Evolutionary conservation across 768 basidiomycete genomes (phyloP), one percentile per base, ranked within the genome.

Genomic region (Russula sp.): DNA sequence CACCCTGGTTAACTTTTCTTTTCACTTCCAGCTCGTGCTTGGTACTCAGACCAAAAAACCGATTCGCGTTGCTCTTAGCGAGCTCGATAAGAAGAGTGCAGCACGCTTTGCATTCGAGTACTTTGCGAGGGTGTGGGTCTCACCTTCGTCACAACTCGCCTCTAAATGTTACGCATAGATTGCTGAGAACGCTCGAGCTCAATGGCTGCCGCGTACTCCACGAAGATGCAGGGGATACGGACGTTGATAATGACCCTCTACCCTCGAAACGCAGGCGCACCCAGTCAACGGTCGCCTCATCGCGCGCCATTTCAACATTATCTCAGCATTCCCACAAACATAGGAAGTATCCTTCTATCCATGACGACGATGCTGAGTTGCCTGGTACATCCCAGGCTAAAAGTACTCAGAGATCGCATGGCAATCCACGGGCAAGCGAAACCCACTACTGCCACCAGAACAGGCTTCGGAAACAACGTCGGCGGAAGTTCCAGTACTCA

Each of bases 1-100:
- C 3, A n/a, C 9, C 10, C 2, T 0, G 8, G 7, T 52, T 9
- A n/a, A 52, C 6, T 40, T 40, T 20, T 28, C 18, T 18, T 40
- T 20, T 3, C 24, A 10, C 46, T 49, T 26, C 8, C 26, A 65
- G 64, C 64, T 65, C 16, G 54, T 65, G 28, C 38, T 65, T 26
- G 64, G 64, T 16, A 61, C 64, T 2, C 34, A 42, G 1, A 30
- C 54, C 48, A 65, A 65, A 54, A 65, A 65, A 14, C 64, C 64
- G 36, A 51, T 65, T 40, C 38, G 4, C 38, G 16, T 65, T 8
- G 28, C 54, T 2, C 64, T 61, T 9, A 65, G n/a, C 38, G 55
- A 53, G 20, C 59, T 65, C 16, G 55, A 57, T 32, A 8, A 40
- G 30, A n/a, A 65, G 38, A 26, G 32, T 44, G 49, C 59, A 9